Evolutionary conservation across 2,329 filamentous ascomycete species (phyloP), one percentile per base, ranked within the genome.

Genomic region (Lachnellula cervina): DNA sequence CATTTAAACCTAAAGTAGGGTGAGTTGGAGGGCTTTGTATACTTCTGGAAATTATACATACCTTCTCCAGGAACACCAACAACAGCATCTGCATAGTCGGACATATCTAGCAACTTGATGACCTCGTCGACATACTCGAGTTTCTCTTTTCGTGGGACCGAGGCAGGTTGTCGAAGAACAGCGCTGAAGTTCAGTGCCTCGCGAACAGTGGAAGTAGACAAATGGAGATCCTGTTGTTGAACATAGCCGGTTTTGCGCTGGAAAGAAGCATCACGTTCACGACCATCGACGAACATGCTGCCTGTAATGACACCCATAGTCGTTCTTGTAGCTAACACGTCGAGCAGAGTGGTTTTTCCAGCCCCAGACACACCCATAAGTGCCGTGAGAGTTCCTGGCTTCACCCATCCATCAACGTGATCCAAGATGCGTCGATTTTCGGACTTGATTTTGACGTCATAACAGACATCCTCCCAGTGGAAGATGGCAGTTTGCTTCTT

Each of bases 231-330:
- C 70, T 96, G 90, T 70, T 97, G 92, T 69, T 96, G 90, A 42
- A 93, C 91, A 64, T 96, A 96, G 37, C 91, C 92, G 0, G 90
- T 95, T 74, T 93, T 94, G 60, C 91, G 87, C 71, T 96, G 91
- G 80, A 96, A 96, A 1, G 88, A 91, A 43, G 80, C 78, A 51
- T 66, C 61, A 2, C 63, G 59, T 2, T 60, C 59, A 32, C 64
- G 63, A 2, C 67, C 67, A 4, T 59, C 63, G 8, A 69, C 63
- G 1, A 68, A 54, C 87, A 96, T 95, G 64, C 94, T 88, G 51
- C 92, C 92, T 5, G 83, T 85, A 50, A 97, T 89, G 9, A 96
- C 87, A 72, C 92, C 92, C 86, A 94, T 94, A 0, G 89, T 90
- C 4, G 88, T 88, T 68, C 92, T 86, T 56, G 89, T 63, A 0